phyloP scores from a whole-genome alignment of 2,329 filamentous ascomycete genomes.

The Paraconiothyrium brasiliense region DNA sequence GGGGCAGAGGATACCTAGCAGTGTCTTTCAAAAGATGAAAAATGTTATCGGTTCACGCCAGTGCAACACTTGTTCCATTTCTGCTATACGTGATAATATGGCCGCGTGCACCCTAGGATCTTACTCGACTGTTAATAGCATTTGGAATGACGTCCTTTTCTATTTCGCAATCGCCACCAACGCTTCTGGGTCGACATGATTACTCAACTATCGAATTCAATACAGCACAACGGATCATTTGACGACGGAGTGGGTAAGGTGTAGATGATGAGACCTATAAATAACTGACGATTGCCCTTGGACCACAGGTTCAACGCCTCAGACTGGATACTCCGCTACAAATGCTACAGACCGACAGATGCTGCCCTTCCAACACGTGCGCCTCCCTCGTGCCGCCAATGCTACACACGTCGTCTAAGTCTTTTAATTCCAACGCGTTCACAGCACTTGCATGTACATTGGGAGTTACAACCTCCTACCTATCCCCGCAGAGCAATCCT shows the following conservation, averaged over 20 bases:
- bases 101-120: background rate
- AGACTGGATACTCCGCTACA: background rate
- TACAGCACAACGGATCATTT: too few species aligned
- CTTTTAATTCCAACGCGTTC: too few species aligned
- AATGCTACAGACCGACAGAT: background rate
- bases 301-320: background rate
- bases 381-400: background rate
- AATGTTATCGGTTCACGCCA: constrained; percentile 50
- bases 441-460: too few species aligned
- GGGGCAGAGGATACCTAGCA: constrained; percentile 43
- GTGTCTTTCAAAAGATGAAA: constrained; percentile 47
- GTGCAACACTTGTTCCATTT: background rate
- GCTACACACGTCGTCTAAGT: too few species aligned
- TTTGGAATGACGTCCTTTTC: too few species aligned
- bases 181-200: too few species aligned
- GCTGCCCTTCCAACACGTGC: background rate
- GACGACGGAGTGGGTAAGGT: too few species aligned
- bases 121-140: too few species aligned
- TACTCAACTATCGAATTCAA: too few species aligned
- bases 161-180: too few species aligned
- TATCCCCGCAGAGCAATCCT: background rate
- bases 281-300: too few species aligned
- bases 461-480: background rate
- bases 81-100: background rate
- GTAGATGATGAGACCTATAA: too few species aligned